These are phyloP conservation scores for Fusarium chaquense DNA, from an alignment of 2,329 filamentous ascomycete genomes.

Conservation along the genomic window DNA sequence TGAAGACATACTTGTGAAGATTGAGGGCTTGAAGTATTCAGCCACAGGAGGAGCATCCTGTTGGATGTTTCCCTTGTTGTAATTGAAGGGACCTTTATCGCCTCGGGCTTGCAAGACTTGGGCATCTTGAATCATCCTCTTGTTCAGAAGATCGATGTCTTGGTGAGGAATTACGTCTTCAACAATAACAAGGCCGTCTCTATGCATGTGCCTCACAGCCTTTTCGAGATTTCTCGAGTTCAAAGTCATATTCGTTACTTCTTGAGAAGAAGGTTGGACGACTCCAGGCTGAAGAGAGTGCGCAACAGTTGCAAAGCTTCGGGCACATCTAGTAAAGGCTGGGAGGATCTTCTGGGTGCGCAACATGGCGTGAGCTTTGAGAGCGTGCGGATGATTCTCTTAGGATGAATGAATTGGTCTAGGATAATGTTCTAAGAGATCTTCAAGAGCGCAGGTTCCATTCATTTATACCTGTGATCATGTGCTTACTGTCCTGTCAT, in stretches of 20 bases:
- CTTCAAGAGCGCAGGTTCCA: background rate
- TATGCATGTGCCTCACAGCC: slow-evolving; percentile 63
- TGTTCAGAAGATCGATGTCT: slow-evolving; percentile 67
- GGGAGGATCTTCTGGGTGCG: slow-evolving; percentile 15
- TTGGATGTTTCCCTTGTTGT: slow-evolving; percentile 72
- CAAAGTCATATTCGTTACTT: slow-evolving; percentile 56
- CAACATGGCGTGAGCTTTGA: slow-evolving; percentile 15
- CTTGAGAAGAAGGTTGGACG: slow-evolving; percentile 55
- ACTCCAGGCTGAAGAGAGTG: slow-evolving; percentile 24
- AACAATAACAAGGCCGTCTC: slow-evolving; percentile 68
- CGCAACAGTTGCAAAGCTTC: slow-evolving; percentile 25
- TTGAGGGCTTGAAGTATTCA: slow-evolving; percentile 60
- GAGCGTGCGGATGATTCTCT: rapidly evolving
- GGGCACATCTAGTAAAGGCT: slow-evolving; percentile 3
- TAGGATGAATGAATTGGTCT: rapidly evolving
- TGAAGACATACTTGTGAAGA: slow-evolving; percentile 64
- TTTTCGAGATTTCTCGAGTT: slow-evolving; percentile 65
- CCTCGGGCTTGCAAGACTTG: slow-evolving; percentile 62
- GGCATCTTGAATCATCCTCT: slow-evolving; percentile 70
- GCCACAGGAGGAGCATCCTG: slow-evolving; percentile 68
- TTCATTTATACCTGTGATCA: slow-evolving; percentile 38
- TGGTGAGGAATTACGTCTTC: slow-evolving; percentile 64
- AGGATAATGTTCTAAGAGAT: background rate
- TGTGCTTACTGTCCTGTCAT: background rate
- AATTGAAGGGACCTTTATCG: slow-evolving; percentile 70